These are phyloP conservation scores for Penicillium frequentans DNA, from an alignment of 2,329 filamentous ascomycete species.

Conservation along the genomic window DNA sequence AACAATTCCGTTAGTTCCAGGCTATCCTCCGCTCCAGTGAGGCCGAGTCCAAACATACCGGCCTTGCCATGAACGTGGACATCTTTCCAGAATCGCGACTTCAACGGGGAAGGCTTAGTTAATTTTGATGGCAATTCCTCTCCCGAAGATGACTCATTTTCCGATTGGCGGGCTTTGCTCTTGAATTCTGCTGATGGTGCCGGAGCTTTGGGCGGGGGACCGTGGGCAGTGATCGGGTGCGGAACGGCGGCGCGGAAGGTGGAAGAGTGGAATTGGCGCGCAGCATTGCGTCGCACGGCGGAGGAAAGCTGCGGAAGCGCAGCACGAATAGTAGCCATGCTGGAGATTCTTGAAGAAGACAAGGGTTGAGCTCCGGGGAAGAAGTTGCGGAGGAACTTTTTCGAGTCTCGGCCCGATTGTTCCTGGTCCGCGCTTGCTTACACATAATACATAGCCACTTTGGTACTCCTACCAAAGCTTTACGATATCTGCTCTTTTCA, in stretches of 20 bases:
- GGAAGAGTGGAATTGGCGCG: constrained; percentile 37
- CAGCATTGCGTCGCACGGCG: constrained; percentile 13
- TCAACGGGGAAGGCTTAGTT: constrained; percentile 42
- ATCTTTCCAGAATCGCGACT: constrained; percentile 86
- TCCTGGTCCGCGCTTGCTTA: not conserved
- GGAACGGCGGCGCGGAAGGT: constrained; percentile 51
- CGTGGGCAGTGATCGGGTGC: constrained; percentile 58
- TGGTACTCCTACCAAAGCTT: not conserved
- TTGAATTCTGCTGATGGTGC: constrained; percentile 50
- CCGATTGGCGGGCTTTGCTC: constrained; percentile 49
- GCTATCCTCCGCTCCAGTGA: not conserved
- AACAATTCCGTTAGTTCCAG: not conserved
- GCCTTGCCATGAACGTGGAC: constrained; percentile 68
- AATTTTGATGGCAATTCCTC: constrained; percentile 22
- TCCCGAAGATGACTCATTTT: constrained; percentile 24
- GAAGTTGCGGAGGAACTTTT: constrained; percentile 19
- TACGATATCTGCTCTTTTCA: not conserved
- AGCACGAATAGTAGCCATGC: constrained; percentile 27
- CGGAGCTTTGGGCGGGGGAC: constrained; percentile 61
- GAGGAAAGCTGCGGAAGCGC: constrained; percentile 20
- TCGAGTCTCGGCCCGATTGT: constrained; percentile 22
- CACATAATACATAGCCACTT: not conserved
- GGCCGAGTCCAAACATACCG: constrained; percentile 48
- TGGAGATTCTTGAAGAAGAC: not conserved
- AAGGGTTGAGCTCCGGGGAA: constrained; percentile 1